Conservation (phyloP, 2,329 filamentous ascomycete species). For the Cercospora canescens region DNA sequence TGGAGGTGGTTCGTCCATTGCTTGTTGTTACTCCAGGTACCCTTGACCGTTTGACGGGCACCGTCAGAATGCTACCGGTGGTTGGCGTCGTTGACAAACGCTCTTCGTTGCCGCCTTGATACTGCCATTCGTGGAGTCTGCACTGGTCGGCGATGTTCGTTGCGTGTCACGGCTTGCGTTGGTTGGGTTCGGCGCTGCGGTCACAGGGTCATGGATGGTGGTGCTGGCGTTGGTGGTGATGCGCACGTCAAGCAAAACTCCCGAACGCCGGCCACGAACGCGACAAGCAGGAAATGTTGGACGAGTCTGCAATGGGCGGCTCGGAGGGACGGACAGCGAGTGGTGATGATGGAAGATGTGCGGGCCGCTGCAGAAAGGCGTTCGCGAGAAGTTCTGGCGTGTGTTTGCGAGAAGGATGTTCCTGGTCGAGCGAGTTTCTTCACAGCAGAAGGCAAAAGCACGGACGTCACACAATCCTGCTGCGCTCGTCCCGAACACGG, state of each 20-base stretch:
- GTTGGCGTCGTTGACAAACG: conserved; percentile 1
- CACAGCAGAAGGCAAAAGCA: neutral
- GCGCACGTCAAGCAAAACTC: neutral
- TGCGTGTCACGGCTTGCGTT: neutral
- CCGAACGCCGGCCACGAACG: neutral
- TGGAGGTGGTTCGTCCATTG: conserved; percentile 56
- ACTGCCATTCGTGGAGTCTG: conserved; percentile 3
- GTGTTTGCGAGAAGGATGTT: conserved; percentile 2
- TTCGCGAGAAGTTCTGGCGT: neutral
- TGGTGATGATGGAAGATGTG: neutral
- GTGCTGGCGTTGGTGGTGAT: neutral
- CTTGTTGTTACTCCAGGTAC: conserved; percentile 5
- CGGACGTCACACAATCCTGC: neutral
- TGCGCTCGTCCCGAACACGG: neutral
- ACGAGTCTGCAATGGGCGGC: neutral
- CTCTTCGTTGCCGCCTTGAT: neutral
- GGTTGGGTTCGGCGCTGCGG: neutral
- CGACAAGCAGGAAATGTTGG: neutral
- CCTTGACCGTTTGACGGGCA: conserved; percentile 6
- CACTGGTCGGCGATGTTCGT: neutral
- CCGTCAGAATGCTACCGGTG: conserved; percentile 2
- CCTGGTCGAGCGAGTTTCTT: conserved; percentile 1
- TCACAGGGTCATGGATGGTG: neutral
- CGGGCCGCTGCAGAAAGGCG: conserved; percentile 2
- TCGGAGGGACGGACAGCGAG: neutral